Conservation (phyloP, 2,329 filamentous ascomycete species). For the Scytalidium lignicola region DNA sequence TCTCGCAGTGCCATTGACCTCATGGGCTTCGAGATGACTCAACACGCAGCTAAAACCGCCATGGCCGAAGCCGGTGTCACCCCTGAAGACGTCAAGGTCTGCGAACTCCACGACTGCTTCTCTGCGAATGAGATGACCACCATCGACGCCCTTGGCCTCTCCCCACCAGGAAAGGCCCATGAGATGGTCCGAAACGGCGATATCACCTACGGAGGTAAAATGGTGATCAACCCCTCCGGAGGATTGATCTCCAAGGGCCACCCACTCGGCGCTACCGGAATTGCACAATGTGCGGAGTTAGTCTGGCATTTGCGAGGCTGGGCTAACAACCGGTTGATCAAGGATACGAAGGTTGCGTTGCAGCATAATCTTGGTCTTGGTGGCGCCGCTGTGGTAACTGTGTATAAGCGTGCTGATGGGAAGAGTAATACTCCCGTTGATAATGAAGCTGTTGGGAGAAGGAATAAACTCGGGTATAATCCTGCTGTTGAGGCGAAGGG, state of each 20-base stretch:
- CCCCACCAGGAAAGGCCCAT: slow-evolving; percentile 76
- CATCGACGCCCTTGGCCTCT: slow-evolving; percentile 80
- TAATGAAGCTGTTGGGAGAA: slow-evolving; percentile 58
- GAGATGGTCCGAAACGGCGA: slow-evolving; percentile 82
- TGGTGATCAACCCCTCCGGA: slow-evolving; percentile 88
- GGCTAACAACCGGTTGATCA: slow-evolving; percentile 81
- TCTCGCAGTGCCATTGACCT: slow-evolving; percentile 78
- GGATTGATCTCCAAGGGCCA: slow-evolving; percentile 96
- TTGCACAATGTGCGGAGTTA: slow-evolving; percentile 91
- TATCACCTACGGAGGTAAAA: slow-evolving; percentile 77
- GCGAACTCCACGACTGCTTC: slow-evolving; percentile 96
- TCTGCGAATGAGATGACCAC: slow-evolving; percentile 89
- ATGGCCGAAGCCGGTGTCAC: slow-evolving; percentile 67
- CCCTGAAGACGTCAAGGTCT: slow-evolving; percentile 69
- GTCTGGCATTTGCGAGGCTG: slow-evolving; percentile 94
- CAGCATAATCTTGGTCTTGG: slow-evolving; percentile 94
- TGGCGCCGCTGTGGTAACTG: slow-evolving; percentile 83
- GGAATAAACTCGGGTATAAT: slow-evolving; percentile 78
- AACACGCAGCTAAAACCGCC: slow-evolving; percentile 64
- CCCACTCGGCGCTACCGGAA: slow-evolving; percentile 87
- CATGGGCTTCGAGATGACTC: slow-evolving; percentile 82
- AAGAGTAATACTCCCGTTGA: slow-evolving; percentile 58
- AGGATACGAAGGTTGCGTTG: slow-evolving; percentile 65
- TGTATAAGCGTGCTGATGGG: slow-evolving; percentile 82
- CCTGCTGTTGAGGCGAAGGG: slow-evolving; percentile 85